Evolutionary conservation across 345 rosid species (phyloP).

Genomic region (Cochlearia excelsa): DNA sequence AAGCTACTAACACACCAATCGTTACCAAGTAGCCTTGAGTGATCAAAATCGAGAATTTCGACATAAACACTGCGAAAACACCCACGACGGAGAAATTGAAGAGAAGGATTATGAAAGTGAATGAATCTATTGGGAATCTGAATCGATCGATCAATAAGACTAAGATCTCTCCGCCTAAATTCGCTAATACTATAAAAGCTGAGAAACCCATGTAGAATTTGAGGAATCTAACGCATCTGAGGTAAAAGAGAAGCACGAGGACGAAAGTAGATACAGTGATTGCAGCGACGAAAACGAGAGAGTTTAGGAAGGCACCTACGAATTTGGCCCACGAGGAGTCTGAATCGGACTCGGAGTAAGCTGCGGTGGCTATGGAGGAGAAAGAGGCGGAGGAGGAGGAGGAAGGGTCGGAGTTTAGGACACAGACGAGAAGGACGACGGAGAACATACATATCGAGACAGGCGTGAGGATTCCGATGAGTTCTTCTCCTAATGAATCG

Average conservation of each 20-base stretch:
- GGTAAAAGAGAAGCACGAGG: constrained; percentile 80
- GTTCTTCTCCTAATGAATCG: constrained; percentile 75
- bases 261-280: constrained; percentile 72
- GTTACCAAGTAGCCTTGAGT: constrained; percentile 78
- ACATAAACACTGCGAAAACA: constrained; percentile 79
- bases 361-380: constrained; percentile 65
- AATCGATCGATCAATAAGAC: constrained; percentile 51
- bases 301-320: constrained; percentile 72
- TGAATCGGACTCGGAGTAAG: constrained; percentile 64
- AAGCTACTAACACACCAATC: constrained; percentile 87
- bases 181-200: constrained; percentile 71
- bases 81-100: constrained; percentile 82
- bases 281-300: constrained; percentile 72
- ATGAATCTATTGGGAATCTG: constrained; percentile 57
- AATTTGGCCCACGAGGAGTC: constrained; percentile 88
- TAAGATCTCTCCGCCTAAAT: constrained; percentile 75
- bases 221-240: constrained; percentile 73
- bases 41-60: constrained; percentile 81
- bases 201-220: constrained; percentile 81
- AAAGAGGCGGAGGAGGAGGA: constrained; percentile 51
- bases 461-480: constrained; percentile 73
- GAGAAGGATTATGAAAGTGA: constrained; percentile 57
- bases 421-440: constrained; percentile 75
- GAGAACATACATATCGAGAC: constrained; percentile 86
- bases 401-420: constrained; percentile 54